These are phyloP conservation scores for Rhizoclosmatium globosum DNA, from an alignment of 192 early-diverging fungal species.

Conservation along the genomic window DNA sequence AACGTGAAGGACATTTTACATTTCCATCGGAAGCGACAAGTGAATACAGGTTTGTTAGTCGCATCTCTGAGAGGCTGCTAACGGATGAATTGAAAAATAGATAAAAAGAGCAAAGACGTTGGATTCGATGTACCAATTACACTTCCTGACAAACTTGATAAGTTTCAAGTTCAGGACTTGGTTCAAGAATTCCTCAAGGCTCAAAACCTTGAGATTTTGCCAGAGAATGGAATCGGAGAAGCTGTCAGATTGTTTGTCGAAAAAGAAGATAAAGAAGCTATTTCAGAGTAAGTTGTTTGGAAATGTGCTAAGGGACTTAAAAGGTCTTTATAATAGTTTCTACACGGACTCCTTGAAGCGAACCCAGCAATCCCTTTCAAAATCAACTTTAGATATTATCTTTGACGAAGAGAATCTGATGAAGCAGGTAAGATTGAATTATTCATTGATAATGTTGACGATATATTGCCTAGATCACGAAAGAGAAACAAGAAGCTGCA, in stretches of 20 bases:
- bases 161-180: slow-evolving; percentile 76
- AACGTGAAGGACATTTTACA: slow-evolving; percentile 89
- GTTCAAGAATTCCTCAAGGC: slow-evolving; percentile 76
- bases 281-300: slow-evolving; percentile 62
- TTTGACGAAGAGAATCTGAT: slow-evolving; percentile 23
- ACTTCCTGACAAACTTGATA: slow-evolving; percentile 73
- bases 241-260: slow-evolving; percentile 81
- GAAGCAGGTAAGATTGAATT: slow-evolving; percentile 21
- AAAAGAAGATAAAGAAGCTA: slow-evolving; percentile 87
- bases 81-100: neutral
- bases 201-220: slow-evolving; percentile 73
- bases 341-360: slow-evolving; percentile 33
- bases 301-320: neutral
- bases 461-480: slow-evolving; percentile 3
- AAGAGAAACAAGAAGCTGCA: slow-evolving; percentile 24
- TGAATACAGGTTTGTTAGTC: neutral
- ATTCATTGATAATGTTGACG: neutral
- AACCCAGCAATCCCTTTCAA: slow-evolving; percentile 16
- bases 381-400: slow-evolving; percentile 13
- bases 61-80: neutral
- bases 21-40: slow-evolving; percentile 71
- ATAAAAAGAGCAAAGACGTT: neutral
- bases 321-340: slow-evolving; percentile 11
- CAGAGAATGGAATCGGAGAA: slow-evolving; percentile 79
- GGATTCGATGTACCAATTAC: slow-evolving; percentile 22